A percentile compares a stretch with the other conserved stretches of the same genome.
Evolutionary conservation across 345 rosid species (phyloP).

Genomic region (Linum usitatissimum): DNA sequence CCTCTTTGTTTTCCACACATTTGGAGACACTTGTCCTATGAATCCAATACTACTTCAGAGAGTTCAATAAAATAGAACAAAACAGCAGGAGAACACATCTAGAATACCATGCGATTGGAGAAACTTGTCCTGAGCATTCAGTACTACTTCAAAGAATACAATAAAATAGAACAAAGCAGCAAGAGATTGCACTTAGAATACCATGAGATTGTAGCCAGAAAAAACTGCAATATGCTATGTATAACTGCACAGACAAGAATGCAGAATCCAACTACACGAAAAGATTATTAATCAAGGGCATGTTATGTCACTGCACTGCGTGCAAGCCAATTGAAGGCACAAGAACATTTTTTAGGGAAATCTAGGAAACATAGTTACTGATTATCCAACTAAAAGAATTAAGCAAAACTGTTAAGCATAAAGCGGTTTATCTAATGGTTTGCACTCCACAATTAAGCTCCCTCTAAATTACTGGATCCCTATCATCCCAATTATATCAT

Average conservation of each 20-base stretch:
- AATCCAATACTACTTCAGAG: neutral
- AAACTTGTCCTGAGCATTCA: neutral
- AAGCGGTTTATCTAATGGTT: no score
- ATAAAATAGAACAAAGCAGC: neutral
- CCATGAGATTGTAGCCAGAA: neutral
- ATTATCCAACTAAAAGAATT: neutral
- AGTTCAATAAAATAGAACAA: neutral
- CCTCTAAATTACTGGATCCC: no score
- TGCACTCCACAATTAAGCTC: no score
- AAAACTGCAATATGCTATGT: neutral
- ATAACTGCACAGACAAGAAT: neutral
- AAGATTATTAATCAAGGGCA: neutral
- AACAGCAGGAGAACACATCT: neutral
- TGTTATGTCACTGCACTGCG: neutral
- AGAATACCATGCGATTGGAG: neutral
- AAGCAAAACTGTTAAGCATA: neutral
- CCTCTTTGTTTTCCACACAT: neutral
- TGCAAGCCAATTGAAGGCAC: neutral
- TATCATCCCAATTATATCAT: no score
- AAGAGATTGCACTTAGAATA: neutral
- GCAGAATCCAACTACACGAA: neutral
- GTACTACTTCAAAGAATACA: neutral
- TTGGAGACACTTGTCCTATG: neutral
- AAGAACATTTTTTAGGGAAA: neutral
- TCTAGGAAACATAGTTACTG: neutral